Evolutionary conservation across 305 asterid genomes (phyloP), one percentile per base, ranked within the genome.

Genomic region (Fraxinus ornus): DNA sequence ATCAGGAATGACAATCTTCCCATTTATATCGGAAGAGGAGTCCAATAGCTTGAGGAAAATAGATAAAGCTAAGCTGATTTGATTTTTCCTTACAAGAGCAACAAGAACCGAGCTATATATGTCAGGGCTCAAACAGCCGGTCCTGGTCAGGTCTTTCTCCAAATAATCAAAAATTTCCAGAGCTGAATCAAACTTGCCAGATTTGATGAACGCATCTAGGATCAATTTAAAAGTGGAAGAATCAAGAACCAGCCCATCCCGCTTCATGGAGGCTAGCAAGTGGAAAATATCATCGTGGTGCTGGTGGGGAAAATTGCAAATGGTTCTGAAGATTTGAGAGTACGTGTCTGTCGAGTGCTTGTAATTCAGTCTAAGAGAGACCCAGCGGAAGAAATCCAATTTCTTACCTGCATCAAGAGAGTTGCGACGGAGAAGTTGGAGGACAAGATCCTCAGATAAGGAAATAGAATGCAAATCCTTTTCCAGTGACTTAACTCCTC

Each of bases 31-130:
- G 78, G 86, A 32, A 66, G 85, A 75, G 3, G 89, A 88, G 68
- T 92, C 93, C 78, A 96, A 80, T 71, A 96, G 89, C 86, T 93
- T 92, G 82, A 90, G 85, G 80, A 96, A 93, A 83, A 93, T 87
- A 2, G 95, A 88, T 87, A 92, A 85, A 47, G 98, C 98, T 57
- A 87, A 82, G 10, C 86, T 80, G 83, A 94, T 82, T 84, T 94
- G 98, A 80, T 90, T 82, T 86, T 90, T 94, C 78, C 87, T 91
- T 57, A 91, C 92, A 78, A 96, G 97, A 60, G 98, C 99, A 83
- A 91, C 87, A 70, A 96, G 82, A 76, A 92, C 93, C 71, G 94
- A 91, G 84, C 90, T 88, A 85, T 92, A 91, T 19, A 93, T 79
- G 78, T 91, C 93, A 68, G 89, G 86, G 57, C 88, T 88, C 85